Evolutionary conservation across 177 flowering plant genomes (phyloP), one percentile per base, ranked within the genome.

Genomic region (Vitis hybrid): DNA sequence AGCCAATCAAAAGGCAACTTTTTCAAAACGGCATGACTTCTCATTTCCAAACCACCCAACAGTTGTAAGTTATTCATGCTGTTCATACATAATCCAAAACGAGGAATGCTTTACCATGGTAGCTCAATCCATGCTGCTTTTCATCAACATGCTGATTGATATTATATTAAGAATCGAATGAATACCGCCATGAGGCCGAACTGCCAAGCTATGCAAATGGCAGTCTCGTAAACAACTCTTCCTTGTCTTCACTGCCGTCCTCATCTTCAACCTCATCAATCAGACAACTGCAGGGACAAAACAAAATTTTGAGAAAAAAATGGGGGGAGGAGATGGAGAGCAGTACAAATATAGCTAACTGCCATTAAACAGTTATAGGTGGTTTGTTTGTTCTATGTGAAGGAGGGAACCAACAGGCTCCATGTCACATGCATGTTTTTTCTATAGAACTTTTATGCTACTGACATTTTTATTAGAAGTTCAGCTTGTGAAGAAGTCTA

Each of bases 181-280:
- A 38, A 38, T 38, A 38, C 55, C 13, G 55, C 3, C 55, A 13
- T 13, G 55, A 11, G 4, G n/a, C n/a, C n/a, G 14, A 15, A 52
- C 55, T 12, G 55, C 15, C 55, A 52, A 52, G 55, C 15, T 15
- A 15, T 52, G 55, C 55, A 12, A 52, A 3, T 13, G 60, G 60
- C 54, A 50, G 55, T 50, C 72, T 62, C 72, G 61, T 62, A 15
- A 11, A 71, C 68, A 68, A 64, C 68, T 64, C 68, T 71, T 53
- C 62, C 57, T 71, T 71, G 73, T 70, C 72, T 28, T 7, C 49
- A 70, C 11, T 66, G 12, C 31, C 51, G 60, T 54, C 73, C 17
- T 62, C 24, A 28, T n/a, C 64, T 17, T 20, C 53, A 13, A 44
- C 71, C 44, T 60, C 31, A 33, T 15, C 20, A 8, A 57, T 57